These are phyloP conservation scores for Trichosporon ovoides DNA, from an alignment of 1,284 basidiomycete genomes.

Conservation along the genomic window DNA sequence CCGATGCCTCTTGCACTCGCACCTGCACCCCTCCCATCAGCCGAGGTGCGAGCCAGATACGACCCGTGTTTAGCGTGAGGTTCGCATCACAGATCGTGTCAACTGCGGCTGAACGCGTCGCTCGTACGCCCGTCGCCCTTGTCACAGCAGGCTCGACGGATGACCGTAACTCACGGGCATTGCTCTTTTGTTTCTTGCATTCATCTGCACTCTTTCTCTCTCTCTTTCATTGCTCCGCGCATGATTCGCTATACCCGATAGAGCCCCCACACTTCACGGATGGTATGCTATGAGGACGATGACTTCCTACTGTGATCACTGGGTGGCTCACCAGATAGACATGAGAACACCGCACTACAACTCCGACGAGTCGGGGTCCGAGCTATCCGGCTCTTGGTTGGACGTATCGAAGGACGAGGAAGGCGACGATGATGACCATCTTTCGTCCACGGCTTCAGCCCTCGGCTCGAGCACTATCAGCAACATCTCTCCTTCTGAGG, in stretches of 20 bases:
- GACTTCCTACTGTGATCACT: slow-evolving; percentile 18
- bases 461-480: slow-evolving; percentile 12
- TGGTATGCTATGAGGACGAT: neutral
- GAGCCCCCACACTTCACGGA: neutral
- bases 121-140: neutral
- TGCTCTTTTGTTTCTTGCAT: neutral
- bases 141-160: neutral
- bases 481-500: slow-evolving; percentile 12
- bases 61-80: neutral
- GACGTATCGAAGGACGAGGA: slow-evolving; percentile 6
- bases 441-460: slow-evolving; percentile 12
- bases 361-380: slow-evolving; percentile 5
- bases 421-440: slow-evolving; percentile 12
- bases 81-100: neutral
- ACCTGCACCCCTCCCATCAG: neutral
- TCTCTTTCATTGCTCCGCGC: too few species aligned
- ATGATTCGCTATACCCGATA: neutral
- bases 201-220: neutral
- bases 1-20: neutral
- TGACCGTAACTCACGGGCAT: neutral
- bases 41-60: neutral
- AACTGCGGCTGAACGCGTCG: neutral
- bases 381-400: neutral
- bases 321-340: slow-evolving; percentile 10
- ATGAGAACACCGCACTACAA: slow-evolving; percentile 3